These are phyloP conservation scores for Geranium brycei DNA, from an alignment of 345 rosid species.

Conservation along the genomic window DNA sequence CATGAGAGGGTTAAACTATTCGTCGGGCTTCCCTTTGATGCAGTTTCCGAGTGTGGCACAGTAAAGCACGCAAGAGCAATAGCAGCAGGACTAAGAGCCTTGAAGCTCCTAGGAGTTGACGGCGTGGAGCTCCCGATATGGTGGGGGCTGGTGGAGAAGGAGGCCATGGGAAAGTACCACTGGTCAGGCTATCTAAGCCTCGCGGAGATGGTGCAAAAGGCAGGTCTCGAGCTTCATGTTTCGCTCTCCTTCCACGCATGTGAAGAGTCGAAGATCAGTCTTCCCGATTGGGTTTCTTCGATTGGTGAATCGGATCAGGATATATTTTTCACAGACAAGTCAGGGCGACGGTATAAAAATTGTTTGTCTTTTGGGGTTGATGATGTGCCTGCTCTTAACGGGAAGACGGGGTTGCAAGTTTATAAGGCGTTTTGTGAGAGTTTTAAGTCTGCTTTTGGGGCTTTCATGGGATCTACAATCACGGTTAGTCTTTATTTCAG, in stretches of 20 bases:
- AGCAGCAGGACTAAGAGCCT: constrained; percentile 66
- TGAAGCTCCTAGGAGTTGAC: constrained; percentile 72
- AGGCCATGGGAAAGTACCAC: constrained; percentile 53
- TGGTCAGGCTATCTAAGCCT: constrained; percentile 78
- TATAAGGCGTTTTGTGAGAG: constrained; percentile 60
- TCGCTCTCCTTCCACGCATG: constrained; percentile 66
- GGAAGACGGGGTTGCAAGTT: constrained; percentile 66
- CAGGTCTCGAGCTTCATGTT: constrained; percentile 68
- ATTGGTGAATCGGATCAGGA: constrained; percentile 40
- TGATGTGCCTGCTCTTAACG: constrained; percentile 57
- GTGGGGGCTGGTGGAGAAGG: constrained; percentile 96
- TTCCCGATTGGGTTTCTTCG: constrained; percentile 62
- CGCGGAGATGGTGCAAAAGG: constrained; percentile 63
- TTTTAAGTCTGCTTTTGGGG: constrained; percentile 58
- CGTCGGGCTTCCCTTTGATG: constrained; percentile 80
- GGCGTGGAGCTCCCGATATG: constrained; percentile 87
- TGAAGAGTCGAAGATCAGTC: constrained; percentile 29
- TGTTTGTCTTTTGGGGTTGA: constrained; percentile 75
- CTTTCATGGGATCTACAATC: constrained; percentile 59
- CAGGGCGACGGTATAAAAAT: constrained; percentile 39
- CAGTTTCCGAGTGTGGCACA: constrained; percentile 42
- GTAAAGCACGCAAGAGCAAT: constrained; percentile 69
- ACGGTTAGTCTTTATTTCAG: constrained; percentile 26
- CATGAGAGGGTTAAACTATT: constrained; percentile 39
- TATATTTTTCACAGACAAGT: constrained; percentile 46